phyloP scores from a whole-genome alignment of 495 filamentous ascomycete genomes.

The Schizothecium vesticola region DNA sequence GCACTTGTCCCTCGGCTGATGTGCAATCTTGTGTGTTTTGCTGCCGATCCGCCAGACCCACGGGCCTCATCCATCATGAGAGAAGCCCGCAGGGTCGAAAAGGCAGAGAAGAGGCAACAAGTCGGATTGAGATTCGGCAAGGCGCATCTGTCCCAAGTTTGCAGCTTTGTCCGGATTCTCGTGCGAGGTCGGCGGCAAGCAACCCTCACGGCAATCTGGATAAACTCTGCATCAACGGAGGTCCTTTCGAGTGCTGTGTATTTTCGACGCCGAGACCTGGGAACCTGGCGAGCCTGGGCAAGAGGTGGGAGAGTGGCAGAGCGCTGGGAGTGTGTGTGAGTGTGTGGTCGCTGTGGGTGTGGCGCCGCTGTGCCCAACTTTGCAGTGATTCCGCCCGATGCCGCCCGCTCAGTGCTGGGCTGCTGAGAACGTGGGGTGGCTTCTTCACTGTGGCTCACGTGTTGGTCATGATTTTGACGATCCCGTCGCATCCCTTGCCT shows the following conservation, averaged over 20 bases:
- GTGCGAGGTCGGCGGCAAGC: conserved; percentile 2
- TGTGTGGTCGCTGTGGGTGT: neutral
- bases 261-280: too few species aligned
- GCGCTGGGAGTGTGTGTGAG: too few species aligned
- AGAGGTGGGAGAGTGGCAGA: too few species aligned
- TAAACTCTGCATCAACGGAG: conserved; percentile 4
- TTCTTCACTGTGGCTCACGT: conserved; percentile 12
- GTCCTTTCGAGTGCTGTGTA: neutral
- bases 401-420: neutral
- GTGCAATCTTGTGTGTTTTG: conserved; percentile 8
- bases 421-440: neutral
- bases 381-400: neutral
- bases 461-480: neutral
- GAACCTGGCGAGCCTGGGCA: too few species aligned
- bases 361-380: neutral
- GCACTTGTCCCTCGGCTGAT: conserved; percentile 14
- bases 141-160: neutral
- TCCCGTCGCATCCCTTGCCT: neutral
- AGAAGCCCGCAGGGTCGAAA: neutral
- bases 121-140: neutral
- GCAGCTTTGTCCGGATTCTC: neutral
- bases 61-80: neutral
- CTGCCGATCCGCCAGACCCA: conserved; percentile 1
- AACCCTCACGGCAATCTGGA: conserved; percentile 7
- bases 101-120: conserved; percentile 4